Conservation (phyloP, 768 basidiomycete species). For the Lentinula detonsa region DNA sequence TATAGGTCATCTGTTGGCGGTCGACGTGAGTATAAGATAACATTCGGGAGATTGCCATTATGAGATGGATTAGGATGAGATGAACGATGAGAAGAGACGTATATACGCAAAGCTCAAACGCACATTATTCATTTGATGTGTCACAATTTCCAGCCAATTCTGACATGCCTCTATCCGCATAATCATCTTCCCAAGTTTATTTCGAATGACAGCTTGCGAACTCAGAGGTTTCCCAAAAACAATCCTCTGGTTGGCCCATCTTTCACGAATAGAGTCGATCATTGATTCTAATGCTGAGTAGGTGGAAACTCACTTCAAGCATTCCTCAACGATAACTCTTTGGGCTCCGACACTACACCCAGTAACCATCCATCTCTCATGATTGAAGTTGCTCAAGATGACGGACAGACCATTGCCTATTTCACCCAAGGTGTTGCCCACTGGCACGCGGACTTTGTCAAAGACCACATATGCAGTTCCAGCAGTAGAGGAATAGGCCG, state of each 20-base stretch:
- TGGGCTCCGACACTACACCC: constrained; percentile 69
- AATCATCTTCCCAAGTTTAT: constrained; percentile 88
- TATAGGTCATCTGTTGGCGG: constrained; percentile 68
- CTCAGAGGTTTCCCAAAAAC: constrained; percentile 87
- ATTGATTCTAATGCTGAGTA: constrained; percentile 4
- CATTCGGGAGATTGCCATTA: constrained; percentile 5
- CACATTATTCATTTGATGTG: constrained; percentile 90
- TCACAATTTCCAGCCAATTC: constrained; percentile 85
- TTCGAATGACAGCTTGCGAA: constrained; percentile 80
- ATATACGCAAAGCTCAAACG: constrained; percentile 7
- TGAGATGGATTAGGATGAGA: not conserved
- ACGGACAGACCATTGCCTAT: constrained; percentile 80
- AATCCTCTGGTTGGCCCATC: constrained; percentile 84
- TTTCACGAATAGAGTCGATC: constrained; percentile 19
- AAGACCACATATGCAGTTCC: constrained; percentile 87
- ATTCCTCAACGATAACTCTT: constrained; percentile 82
- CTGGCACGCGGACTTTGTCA: constrained; percentile 76
- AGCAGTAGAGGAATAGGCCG: constrained; percentile 85
- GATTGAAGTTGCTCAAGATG: constrained; percentile 83
- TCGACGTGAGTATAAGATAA: not conserved
- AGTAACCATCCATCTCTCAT: constrained; percentile 86
- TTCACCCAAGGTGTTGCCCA: constrained; percentile 82
- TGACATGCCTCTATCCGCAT: constrained; percentile 82
- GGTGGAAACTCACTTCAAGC: constrained; percentile 57
- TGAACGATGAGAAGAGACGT: not conserved